Evolutionary conservation across 2,329 filamentous ascomycete species (phyloP), one percentile per base, ranked within the genome.

Genomic region (Trichoderma sp.): DNA sequence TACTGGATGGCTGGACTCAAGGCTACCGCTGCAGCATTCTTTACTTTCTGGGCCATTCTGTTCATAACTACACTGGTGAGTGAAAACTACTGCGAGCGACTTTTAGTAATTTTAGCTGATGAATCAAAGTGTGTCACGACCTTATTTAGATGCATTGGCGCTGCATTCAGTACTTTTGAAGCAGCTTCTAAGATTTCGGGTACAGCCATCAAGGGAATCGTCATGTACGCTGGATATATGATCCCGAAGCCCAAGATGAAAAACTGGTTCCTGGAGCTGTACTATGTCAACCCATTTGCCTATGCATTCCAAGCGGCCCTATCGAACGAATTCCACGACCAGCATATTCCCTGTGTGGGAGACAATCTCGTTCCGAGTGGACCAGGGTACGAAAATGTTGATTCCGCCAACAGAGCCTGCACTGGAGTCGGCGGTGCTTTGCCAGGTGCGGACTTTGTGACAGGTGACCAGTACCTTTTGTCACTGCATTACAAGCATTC

Each of bases 171-270:
- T 1, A 89, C 84, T 0, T 89, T 91, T 59, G 87, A 90, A 70
- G 86, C 79, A 5, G 88, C 89, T 0, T 86, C 88, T 55, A 91
- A 91, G 74, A 79, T 86, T 1, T 87, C 85, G 5, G 86, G 86
- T 50, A 80, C 86, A 53, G 20, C 81, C 64, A 81, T 91, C 64
- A 82, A 82, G 36, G 85, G 86, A 0, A 78, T 87, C 11, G 80
- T 91, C 68, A 86, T 91, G 53, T 92, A 92, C 77, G 89, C 85
- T 3, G 90, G 90, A 17, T 92, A 89, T 78, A 83, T 90, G 77
- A 91, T 91, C 71, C 85, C 84, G 5, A 88, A 89, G 23, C 84
- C 84, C 23, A 82, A 88, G 72, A 91, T 91, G 88, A 87, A 88
- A 50, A 85, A 86, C 0, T 91, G 88, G 88, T 86, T 91, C 26